A percentile compares a stretch with the other conserved stretches of the same genome.
phyloP scores from a whole-genome alignment of 768 basidiomycete genomes.

The Serendipita sp. region DNA sequence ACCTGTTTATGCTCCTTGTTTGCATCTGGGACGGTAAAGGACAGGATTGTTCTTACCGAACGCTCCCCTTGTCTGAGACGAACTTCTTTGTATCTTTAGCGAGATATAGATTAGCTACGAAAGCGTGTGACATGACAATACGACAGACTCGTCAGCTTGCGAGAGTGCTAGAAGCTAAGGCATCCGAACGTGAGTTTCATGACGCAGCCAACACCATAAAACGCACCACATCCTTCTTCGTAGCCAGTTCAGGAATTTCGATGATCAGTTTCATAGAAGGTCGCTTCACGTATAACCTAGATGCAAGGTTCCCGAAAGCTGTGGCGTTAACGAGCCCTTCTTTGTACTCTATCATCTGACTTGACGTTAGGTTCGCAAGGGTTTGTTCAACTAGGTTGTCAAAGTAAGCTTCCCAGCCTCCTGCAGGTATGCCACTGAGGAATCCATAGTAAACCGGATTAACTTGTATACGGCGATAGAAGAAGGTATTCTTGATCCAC shows the following conservation, averaged over 20 bases:
- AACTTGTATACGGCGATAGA: constrained; percentile 69
- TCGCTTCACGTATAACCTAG: constrained; percentile 6
- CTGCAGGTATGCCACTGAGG: constrained; percentile 24
- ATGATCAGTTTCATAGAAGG: constrained; percentile 53
- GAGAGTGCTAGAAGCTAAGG: constrained; percentile 45
- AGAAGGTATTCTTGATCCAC: constrained; percentile 76
- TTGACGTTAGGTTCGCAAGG: constrained; percentile 40
- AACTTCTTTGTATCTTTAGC: constrained; percentile 42
- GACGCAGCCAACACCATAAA: background rate
- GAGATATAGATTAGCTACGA: background rate
- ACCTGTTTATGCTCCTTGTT: constrained; percentile 17
- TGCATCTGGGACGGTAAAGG: background rate
- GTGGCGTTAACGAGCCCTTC: constrained; percentile 38
- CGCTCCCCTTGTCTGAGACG: constrained; percentile 67
- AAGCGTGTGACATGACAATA: background rate
- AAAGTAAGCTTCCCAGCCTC: constrained; percentile 54
- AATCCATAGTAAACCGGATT: constrained; percentile 68
- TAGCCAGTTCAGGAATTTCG: constrained; percentile 36
- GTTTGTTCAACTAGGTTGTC: constrained; percentile 61
- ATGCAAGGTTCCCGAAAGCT: constrained; percentile 34
- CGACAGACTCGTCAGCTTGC: constrained; percentile 45
- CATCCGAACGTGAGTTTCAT: background rate
- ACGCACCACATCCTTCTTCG: constrained; percentile 49
- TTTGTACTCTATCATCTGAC: constrained; percentile 39
- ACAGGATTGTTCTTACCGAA: constrained; percentile 24